Percentiles rank a stretch among this genome's conserved stretches.
Conservation (phyloP, 2,329 filamentous ascomycete species). For the Hymenoscyphus occultus region DNA sequence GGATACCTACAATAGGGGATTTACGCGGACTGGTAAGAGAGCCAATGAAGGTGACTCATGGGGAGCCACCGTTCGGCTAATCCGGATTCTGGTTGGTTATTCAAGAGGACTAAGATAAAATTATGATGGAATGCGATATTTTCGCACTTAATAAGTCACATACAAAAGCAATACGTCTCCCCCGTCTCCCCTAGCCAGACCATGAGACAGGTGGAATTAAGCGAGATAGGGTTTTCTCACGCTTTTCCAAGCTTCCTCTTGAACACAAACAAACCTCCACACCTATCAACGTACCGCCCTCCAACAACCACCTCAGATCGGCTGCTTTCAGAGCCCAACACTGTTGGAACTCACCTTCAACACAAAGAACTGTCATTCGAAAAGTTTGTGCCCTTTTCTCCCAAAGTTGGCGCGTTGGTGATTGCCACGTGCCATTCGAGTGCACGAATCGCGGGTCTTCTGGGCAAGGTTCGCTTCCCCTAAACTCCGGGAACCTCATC, state of each 20-base stretch:
- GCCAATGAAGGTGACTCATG: constrained; percentile 1
- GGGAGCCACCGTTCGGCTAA: background rate
- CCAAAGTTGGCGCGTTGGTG: background rate
- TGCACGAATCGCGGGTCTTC: background rate
- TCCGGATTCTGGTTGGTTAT: background rate
- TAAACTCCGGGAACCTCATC: background rate
- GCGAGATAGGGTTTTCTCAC: constrained; percentile 3
- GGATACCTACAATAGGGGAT: constrained; percentile 4
- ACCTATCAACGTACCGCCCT: background rate
- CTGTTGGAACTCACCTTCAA: background rate
- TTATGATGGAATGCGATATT: background rate
- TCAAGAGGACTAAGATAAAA: background rate
- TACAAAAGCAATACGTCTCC: background rate
- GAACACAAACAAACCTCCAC: constrained; percentile 5
- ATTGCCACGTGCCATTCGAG: background rate
- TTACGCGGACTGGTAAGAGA: background rate
- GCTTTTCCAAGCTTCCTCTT: constrained; percentile 1
- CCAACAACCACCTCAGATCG: background rate
- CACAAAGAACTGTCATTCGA: background rate
- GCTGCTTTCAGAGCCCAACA: background rate
- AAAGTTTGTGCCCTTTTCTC: background rate
- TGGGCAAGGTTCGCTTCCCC: background rate
- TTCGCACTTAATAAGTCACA: background rate
- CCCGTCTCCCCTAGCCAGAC: background rate
- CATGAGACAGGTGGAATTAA: background rate